These are phyloP conservation scores for Primulina tabacum DNA, from an alignment of 257 asterid species.

Conservation along the genomic window DNA sequence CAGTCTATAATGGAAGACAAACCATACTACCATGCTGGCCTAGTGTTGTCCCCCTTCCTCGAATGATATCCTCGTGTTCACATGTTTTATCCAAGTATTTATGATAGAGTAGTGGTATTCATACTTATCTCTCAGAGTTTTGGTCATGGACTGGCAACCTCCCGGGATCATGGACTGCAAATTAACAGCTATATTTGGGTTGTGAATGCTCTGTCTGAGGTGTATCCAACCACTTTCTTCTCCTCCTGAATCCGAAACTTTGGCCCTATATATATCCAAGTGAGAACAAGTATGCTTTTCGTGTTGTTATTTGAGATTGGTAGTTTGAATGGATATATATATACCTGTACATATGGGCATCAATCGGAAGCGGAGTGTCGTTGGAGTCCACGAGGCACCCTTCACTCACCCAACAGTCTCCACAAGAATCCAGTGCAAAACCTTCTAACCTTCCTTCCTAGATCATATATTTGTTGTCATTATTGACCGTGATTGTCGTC, in stretches of 20 bases:
- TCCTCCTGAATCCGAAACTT: conserved; percentile 45
- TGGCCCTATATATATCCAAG: conserved; percentile 50
- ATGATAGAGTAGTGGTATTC: neutral
- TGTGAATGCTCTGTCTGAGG: conserved; percentile 85
- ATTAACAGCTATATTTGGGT: conserved; percentile 89
- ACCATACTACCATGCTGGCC: no score
- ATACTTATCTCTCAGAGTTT: conserved; percentile 61
- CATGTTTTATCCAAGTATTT: no score
- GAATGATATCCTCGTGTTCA: no score
- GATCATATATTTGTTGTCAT: neutral
- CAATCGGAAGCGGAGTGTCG: conserved; percentile 71
- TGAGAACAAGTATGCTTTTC: neutral
- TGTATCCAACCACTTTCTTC: conserved; percentile 83
- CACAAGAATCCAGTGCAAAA: conserved; percentile 84
- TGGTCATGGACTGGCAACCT: conserved; percentile 71
- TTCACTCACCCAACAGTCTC: conserved; percentile 94
- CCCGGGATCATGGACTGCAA: conserved; percentile 68
- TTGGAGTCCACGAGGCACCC: conserved; percentile 91
- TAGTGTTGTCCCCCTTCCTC: no score
- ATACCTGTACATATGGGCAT: conserved; percentile 91
- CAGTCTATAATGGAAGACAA: no score
- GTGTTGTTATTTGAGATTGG: neutral
- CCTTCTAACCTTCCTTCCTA: conserved; percentile 64
- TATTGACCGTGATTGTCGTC: neutral
- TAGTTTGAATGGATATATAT: neutral